Conservation (phyloP, 73 alveolate genomes). For the Halteria grandinella region DNA sequence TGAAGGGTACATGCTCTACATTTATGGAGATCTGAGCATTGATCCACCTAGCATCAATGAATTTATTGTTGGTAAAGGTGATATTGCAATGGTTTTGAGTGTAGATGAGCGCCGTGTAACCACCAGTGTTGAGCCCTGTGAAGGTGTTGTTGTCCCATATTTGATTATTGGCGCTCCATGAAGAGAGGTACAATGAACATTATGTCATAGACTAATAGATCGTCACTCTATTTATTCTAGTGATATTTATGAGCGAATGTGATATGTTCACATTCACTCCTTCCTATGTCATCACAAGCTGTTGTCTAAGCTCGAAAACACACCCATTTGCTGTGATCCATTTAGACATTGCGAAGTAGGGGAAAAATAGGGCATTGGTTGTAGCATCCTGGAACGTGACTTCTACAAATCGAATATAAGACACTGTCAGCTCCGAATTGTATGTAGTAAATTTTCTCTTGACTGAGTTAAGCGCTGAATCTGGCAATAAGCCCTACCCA, state of each 20-base stretch:
- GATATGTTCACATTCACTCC: constrained; percentile 7
- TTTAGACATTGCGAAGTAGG: background rate
- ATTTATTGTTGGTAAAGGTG: constrained; percentile 16
- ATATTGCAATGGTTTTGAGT: background rate
- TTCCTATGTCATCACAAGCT: background rate
- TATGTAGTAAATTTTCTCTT: constrained; percentile 19
- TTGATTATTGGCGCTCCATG: constrained; percentile 2
- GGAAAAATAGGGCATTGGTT: constrained; percentile 12
- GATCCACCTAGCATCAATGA: constrained; percentile 13
- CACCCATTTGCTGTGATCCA: constrained; percentile 6
- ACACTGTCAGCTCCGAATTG: constrained; percentile 1
- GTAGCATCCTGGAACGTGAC: constrained; percentile 3
- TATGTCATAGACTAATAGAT: background rate
- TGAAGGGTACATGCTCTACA: constrained; percentile 19
- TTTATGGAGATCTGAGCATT: constrained; percentile 17
- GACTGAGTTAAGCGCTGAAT: background rate
- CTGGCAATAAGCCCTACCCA: background rate
- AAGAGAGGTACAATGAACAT: background rate
- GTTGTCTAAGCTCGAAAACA: background rate
- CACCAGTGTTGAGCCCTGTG: background rate
- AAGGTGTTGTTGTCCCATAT: constrained; percentile 8
- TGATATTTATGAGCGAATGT: constrained; percentile 8
- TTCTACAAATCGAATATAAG: background rate
- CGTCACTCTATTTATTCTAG: background rate
- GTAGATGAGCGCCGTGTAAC: constrained; percentile 19